Percentiles rank a stretch among this genome's conserved stretches.
phyloP scores from a whole-genome alignment of 2,329 filamentous ascomycete genomes.

The Dactylellina drechsleri region DNA sequence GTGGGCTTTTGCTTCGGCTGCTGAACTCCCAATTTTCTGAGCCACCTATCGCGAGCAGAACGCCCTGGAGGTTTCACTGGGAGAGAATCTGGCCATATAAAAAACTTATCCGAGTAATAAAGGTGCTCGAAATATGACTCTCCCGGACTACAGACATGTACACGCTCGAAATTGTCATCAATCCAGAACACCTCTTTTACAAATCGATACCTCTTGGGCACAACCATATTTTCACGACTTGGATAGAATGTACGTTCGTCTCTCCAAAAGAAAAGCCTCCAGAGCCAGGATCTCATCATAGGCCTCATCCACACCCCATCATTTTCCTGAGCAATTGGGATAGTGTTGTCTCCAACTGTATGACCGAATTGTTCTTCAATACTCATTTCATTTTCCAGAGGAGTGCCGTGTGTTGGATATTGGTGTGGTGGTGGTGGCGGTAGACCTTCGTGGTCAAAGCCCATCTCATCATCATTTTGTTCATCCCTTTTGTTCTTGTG shows the following conservation, averaged over 20 bases:
- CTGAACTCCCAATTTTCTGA: slow-evolving; percentile 18
- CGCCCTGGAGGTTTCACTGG: slow-evolving; percentile 26
- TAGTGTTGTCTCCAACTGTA: not conserved
- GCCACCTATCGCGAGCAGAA: slow-evolving; percentile 33
- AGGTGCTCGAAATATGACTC: slow-evolving; percentile 42
- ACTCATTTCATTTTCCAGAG: not conserved
- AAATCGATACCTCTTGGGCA: slow-evolving; percentile 27
- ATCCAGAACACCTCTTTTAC: slow-evolving; percentile 5
- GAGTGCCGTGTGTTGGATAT: not conserved
- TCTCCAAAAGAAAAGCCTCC: slow-evolving; percentile 29
- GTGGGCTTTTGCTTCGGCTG: too few species aligned
- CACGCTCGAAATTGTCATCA: slow-evolving; percentile 24
- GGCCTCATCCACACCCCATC: slow-evolving; percentile 8
- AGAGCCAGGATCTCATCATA: slow-evolving; percentile 27
- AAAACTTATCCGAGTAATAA: slow-evolving; percentile 33
- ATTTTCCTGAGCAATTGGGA: not conserved
- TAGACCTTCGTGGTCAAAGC: too few species aligned
- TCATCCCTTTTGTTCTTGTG: not conserved
- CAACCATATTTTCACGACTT: slow-evolving; percentile 1
- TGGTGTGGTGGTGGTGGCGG: not conserved
- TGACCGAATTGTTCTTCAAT: slow-evolving; percentile 7
- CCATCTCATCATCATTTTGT: not conserved
- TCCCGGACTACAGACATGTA: slow-evolving; percentile 26
- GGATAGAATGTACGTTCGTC: slow-evolving; percentile 27
- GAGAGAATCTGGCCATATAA: slow-evolving; percentile 31